A percentile compares a stretch with the other conserved stretches of the same genome.
These are phyloP conservation scores for Lotus japonicus DNA, from an alignment of 306 rosid genomes.

Conservation along the genomic window DNA sequence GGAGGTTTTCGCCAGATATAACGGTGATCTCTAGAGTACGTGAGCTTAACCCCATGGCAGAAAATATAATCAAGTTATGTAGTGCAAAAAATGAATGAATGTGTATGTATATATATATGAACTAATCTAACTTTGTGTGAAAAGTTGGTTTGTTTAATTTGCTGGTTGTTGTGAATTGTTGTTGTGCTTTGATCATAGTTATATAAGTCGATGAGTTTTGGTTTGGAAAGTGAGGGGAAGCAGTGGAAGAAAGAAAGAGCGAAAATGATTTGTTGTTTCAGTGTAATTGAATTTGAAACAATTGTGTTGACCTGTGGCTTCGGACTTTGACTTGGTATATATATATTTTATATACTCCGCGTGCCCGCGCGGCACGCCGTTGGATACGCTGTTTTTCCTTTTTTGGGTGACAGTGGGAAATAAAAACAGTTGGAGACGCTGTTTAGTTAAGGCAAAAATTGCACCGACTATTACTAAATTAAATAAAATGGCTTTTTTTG, in stretches of 20 bases:
- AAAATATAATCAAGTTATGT: neutral
- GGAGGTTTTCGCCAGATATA: constrained; percentile 35
- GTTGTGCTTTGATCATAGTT: too few species aligned
- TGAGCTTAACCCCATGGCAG: neutral
- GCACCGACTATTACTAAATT: too few species aligned
- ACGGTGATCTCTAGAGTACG: constrained; percentile 39
- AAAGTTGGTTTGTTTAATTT: too few species aligned
- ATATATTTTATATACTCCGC: too few species aligned
- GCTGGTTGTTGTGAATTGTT: neutral
- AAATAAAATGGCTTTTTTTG: too few species aligned
- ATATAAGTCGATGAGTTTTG: neutral
- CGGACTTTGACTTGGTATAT: neutral
- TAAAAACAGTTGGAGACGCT: too few species aligned
- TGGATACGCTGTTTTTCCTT: neutral
- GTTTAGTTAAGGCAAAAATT: too few species aligned
- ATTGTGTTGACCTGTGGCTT: neutral
- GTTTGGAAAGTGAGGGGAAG: neutral
- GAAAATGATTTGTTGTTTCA: constrained; percentile 8
- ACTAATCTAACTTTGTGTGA: too few species aligned
- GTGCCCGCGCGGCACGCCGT: neutral
- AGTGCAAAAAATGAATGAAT: too few species aligned
- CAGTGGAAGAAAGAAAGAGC: constrained; percentile 2
- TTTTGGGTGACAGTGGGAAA: too few species aligned
- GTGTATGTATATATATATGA: too few species aligned
- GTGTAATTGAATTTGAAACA: neutral